Conservation (phyloP, 768 basidiomycete genomes). For the Naganishia kalamii region DNA sequence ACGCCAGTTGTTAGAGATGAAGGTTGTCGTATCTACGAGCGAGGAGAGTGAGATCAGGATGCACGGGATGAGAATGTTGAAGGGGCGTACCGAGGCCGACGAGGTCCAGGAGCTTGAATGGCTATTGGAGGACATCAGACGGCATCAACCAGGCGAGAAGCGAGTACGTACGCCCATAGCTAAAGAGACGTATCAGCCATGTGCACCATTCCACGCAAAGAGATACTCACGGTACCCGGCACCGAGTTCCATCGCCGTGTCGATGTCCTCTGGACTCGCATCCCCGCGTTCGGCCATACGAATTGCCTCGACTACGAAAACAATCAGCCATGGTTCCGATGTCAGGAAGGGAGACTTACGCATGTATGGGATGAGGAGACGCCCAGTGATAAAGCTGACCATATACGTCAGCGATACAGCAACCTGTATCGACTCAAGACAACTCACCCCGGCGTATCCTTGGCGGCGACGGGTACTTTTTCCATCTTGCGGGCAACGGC, state of each 20-base stretch:
- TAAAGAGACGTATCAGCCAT: conserved; percentile 4
- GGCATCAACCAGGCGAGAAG: too few species aligned
- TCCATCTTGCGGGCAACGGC: conserved; percentile 47
- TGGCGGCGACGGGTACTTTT: conserved; percentile 49
- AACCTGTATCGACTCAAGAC: too few species aligned
- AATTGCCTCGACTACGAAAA: conserved; percentile 47
- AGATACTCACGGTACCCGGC: conserved; percentile 47
- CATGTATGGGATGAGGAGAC: conserved; percentile 50
- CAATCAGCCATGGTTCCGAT: not conserved
- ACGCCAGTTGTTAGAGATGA: conserved; percentile 49
- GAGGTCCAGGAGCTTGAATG: conserved; percentile 47
- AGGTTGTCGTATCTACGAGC: conserved; percentile 41
- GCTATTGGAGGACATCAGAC: conserved; percentile 26
- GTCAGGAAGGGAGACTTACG: conserved; percentile 33
- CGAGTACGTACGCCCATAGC: conserved; percentile 46
- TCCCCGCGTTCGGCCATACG: conserved; percentile 51
- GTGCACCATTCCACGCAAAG: conserved; percentile 3
- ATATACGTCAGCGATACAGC: too few species aligned
- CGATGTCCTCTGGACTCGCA: conserved; percentile 48
- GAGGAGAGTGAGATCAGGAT: not conserved
- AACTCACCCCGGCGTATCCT: conserved; percentile 49
- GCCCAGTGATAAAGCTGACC: conserved; percentile 51
- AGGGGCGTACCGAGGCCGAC: conserved; percentile 42
- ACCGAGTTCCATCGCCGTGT: conserved; percentile 51
- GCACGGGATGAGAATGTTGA: not conserved